Evolutionary conservation across 2,329 filamentous ascomycete species (phyloP).

Genomic region (Leptographium lundbergii): DNA sequence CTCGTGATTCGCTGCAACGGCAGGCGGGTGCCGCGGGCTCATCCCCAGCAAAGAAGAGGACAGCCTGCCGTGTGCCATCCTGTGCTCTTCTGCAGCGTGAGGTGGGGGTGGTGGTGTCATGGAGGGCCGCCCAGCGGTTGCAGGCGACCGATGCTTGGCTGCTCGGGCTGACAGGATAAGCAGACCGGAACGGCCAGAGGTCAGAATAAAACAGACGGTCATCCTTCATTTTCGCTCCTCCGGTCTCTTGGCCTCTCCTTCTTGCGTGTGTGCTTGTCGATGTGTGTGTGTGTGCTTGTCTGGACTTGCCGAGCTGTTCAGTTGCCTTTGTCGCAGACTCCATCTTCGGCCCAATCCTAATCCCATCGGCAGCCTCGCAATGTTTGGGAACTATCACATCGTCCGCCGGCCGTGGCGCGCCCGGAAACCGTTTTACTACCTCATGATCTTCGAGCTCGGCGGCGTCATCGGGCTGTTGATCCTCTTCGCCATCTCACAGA

Average conservation of each 20-base stretch:
- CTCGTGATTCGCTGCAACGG: too few relatives aligned
- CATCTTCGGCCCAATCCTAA: not conserved
- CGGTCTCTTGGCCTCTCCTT: not conserved
- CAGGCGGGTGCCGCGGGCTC: too few relatives aligned
- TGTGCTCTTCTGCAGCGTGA: not conserved
- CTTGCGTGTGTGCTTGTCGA: not conserved
- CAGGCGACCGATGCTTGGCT: constrained; percentile 1
- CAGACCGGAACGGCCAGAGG: too few relatives aligned
- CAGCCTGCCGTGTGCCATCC: too few relatives aligned
- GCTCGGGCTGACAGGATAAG: not conserved
- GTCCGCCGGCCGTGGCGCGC: constrained; percentile 47
- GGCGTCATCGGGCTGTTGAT: constrained; percentile 54
- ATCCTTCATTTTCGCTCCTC: not conserved
- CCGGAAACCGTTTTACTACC: constrained; percentile 44
- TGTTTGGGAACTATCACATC: constrained; percentile 35
- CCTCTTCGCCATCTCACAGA: constrained; percentile 61
- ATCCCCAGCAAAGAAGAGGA: too few relatives aligned
- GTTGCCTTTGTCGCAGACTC: not conserved
- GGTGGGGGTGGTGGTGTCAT: not conserved
- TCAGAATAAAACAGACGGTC: not conserved
- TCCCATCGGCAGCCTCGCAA: not conserved
- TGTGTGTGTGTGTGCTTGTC: not conserved
- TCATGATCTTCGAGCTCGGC: constrained; percentile 54
- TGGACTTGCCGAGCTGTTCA: not conserved
- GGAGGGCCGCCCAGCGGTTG: not conserved